Base-by-base conservation (phyloP, 495 filamentous ascomycete genomes). In the Daldinia grandis region DNA sequence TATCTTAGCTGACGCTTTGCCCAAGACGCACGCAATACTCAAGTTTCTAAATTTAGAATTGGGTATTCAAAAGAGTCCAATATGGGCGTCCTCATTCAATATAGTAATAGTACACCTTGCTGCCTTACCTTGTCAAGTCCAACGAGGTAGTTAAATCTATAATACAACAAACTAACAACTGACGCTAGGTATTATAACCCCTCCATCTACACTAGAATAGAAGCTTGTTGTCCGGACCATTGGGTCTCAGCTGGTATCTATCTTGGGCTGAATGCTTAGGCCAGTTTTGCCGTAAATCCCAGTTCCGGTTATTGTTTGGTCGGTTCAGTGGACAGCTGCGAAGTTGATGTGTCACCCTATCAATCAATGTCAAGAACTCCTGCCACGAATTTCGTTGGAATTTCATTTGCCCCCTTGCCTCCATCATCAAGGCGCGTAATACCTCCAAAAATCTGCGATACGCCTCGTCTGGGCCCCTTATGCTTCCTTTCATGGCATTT, bases 361-460 rank as follows among this genome's bases (percentile, higher is more conserved):
- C 30, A 14, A 40, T 54, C n/a, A 12, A 9, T 9, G 6, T 5
- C 4, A 30, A 8, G 9, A 54, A 54, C 4, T 17, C 1, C 1
- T 12, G 14, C 30, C 28, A 63, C 9, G 44, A 31, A 4, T 0
- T 5, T 5, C 3, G 21, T 31, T 12, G 24, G 9, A 60, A 19
- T 14, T n/a, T 30, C 38, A 19, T n/a, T 0, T 12, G 2, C 0
- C 17, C 31, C 4, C 7, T 54, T 54, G 3, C 60, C 27, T 63
- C 60, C 4, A 9, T 40, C 49, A 63, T 40, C 3, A 63, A n/a
- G 24, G n/a, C 33, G n/a, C 60, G 47, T 50, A 63, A 19, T 12
- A 33, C 17, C 1, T 4, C 14, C 15, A 63, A 5, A 27, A 63
- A 55, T 4, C 15, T 10, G 6, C 4, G 1, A 33, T 58, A 42